Base-by-base conservation (phyloP, 2,329 filamentous ascomycete genomes). In the Penicillium sp. region DNA sequence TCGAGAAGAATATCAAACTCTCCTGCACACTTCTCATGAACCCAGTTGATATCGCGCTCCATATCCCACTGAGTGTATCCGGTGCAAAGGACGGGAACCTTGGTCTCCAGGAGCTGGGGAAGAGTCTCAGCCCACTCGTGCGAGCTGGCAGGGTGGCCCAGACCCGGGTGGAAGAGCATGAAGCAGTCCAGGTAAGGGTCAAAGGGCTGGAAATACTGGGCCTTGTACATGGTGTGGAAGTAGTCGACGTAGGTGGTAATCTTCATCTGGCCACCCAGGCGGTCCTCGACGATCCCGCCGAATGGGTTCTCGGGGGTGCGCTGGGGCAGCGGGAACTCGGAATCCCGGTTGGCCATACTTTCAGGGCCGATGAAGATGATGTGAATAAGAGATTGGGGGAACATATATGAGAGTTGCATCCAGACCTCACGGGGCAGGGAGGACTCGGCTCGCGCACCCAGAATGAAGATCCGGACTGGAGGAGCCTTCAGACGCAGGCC, bases 171-270 rank as follows among this genome's bases (percentile, higher is more conserved):
- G 80, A 97, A 99, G 46, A 96, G 82, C 65, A 99, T 86, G 68
- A 99, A 96, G 72, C 89, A 94, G 77, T 99, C 94, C 71, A 99
- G 96, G 76, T 99, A 99, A 0, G 94, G 94, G 69, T 99, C 94
- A 69, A 95, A 96, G 0, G 95, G 94, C 51, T 89, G 85, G 76
- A 97, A 99, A 68, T 92, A 83, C 43, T 90, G 88, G 0, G 92
- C 89, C 69, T 91, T 85, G 76, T 99, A 92, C 62, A 99, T 83
- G 2, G 90, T 97, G 74, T 99, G 92, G 77, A 95, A 99, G 76
- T 99, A 96, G 63, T 99, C 94, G 46, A 97, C 92, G 66, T 92
- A 96, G 0, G 95, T 99, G 70, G 88, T 94, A 66, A 99, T 95
- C 78, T 99, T 99, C 84, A 97, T 85, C 60, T 88, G 87, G 49